Base-by-base conservation (phyloP, 2,329 filamentous ascomycete genomes). In the Colletotrichum shisoi region DNA sequence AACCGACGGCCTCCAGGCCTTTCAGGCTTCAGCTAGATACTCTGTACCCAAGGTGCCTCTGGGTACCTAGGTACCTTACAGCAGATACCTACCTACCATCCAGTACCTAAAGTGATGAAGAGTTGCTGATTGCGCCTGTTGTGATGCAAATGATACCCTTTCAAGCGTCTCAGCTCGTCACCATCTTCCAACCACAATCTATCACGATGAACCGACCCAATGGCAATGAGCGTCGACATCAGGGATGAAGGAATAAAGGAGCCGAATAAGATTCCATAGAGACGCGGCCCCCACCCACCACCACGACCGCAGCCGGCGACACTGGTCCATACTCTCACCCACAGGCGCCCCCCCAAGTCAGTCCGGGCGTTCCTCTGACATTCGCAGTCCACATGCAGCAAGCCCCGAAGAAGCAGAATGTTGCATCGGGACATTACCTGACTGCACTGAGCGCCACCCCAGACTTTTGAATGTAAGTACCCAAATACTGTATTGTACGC, bases 21-120 rank as follows among this genome's bases (percentile, higher is more conserved):
- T 51, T 59, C 62, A 65, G 49, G 44, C 39, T 51, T 59, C 62
- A 65, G 49, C 52, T 67, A 24, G 48, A 58, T 34, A 67, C 53
- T 9, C 31, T 34, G 31, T 34, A 9, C 31, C 7, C 31, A 34
- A 34, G 8, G 31, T 34, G 31, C 8, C 31, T 34, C 31, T 34
- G 31, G 31, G 7, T 34, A 31, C 27, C 27, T 34, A 34, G 31
- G 31, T 9, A 34, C 31, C 7, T 34, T 34, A 34, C 31, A 1
- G 8, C 7, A 34, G 31, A 34, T 34, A 34, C 7, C 31, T 34
- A 34, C 31, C 7, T 31, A 34, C 31, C 9, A 1, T 34, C 8
- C 8, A 34, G 31, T 9, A 9, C 27, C 27, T 31, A 31, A 8
- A 31, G 27, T 34, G 8, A 7, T 11, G 31, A 34, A 34, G 31